These are phyloP conservation scores for Bremia lactucae DNA, from an alignment of 352 stramenopile species.

Conservation along the genomic window DNA sequence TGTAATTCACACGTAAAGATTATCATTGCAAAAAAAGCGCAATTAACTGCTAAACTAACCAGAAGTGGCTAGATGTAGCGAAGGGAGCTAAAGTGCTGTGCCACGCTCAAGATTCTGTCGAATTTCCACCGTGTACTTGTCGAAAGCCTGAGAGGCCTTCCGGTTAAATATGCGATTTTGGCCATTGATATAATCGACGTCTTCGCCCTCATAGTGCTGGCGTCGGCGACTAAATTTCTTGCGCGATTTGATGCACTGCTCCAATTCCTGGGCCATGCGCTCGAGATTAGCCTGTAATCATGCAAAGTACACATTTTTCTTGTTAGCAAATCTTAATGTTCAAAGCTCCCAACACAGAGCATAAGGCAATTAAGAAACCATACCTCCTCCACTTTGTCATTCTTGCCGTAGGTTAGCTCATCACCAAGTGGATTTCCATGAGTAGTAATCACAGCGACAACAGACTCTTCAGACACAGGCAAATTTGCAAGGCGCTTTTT, in stretches of 20 bases:
- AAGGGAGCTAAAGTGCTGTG: conserved; percentile 89
- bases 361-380: background rate
- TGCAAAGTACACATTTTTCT: background rate
- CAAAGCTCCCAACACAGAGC: background rate
- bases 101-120: conserved; percentile 95
- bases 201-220: conserved; percentile 80
- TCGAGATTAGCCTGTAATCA: conserved; percentile 40
- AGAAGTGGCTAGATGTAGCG: too few species aligned
- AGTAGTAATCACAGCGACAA: conserved; percentile 4
- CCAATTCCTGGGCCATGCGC: conserved; percentile 63
- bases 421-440: conserved; percentile 27
- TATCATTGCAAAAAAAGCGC: too few species aligned
- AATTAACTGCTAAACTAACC: too few species aligned
- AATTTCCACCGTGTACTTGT: conserved; percentile 98
- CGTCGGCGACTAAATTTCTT: conserved; percentile 71
- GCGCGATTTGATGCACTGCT: conserved; percentile 54
- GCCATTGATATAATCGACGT: conserved; percentile 97
- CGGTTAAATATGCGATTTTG: conserved; percentile 97
- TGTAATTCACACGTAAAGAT: too few species aligned
- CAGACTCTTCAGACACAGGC: conserved; percentile 21
- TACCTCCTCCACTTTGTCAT: conserved; percentile 41
- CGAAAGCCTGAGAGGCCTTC: conserved; percentile 93
- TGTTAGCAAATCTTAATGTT: background rate
- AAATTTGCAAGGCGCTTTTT: conserved; percentile 68
- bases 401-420: conserved; percentile 56